Evolutionary conservation across 2,329 filamentous ascomycete species (phyloP), one percentile per base, ranked within the genome.

Genomic region (Cladosporium sp.): DNA sequence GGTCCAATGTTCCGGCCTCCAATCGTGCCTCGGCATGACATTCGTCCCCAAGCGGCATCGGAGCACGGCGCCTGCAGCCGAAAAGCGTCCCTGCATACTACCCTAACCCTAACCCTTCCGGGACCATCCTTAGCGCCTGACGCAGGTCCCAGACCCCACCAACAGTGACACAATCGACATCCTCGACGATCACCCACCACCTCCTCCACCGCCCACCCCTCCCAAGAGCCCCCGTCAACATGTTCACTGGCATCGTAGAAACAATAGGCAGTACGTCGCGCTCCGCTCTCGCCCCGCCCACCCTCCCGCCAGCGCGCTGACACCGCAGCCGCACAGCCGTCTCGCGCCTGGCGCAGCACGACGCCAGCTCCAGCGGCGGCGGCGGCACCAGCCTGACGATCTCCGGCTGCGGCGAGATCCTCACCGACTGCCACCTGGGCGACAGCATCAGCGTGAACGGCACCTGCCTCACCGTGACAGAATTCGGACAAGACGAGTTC

Each of bases 211-310:
- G 32, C 34, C 28, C 52, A 40, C 13, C 2, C 40, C 51, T 38
- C 19, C 43, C 31, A 43, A 7, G 4, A 3, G 2, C 33, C 28
- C 11, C 49, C 63, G 76, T 33, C 19, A 48, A 57, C 56, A 97
- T 98, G 93, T 97, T 98, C 68, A 97, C 93, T 54, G 93, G 93
- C 62, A 87, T 95, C 57, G 88, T 95, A 51, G 90, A 95, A 74
- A 86, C 86, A 57, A 86, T 97, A 59, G 93, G 93, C 76, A 91
- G 92, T 95, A 76, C 73, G 84, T 75, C 53, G 54, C 46, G 41
- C 50, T 43, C 56, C 35, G 43, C 16, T 18, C 16, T 18, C 16
- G 16, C 35, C 43, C 16, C 55, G 58, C 62, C 60, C 58, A 58
- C 64, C 65, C 62, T 28, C 22, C 58, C 68, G 61, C 58, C 49